A percentile compares a stretch with the other conserved stretches of the same genome.
Evolutionary conservation across 169 alveolate genomes (phyloP).

Genomic region (Neospora caninum): DNA sequence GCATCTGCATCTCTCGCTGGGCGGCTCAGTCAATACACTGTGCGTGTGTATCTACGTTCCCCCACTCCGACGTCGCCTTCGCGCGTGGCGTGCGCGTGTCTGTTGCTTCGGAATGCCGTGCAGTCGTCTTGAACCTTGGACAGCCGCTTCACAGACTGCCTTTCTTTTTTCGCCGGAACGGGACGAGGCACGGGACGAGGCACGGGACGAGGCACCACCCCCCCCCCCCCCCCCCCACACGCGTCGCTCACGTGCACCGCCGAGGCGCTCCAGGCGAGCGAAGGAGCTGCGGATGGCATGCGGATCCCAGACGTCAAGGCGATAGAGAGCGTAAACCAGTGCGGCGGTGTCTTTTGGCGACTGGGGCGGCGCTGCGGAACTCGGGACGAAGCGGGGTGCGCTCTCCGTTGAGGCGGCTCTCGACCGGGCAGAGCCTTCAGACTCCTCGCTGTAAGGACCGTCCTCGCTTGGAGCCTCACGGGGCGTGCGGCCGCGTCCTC

Average conservation of each 20-base stretch:
- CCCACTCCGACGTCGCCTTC: neutral
- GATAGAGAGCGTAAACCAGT: neutral
- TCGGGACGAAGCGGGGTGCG: neutral
- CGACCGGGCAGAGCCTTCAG: neutral
- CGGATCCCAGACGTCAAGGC: conserved; percentile 13
- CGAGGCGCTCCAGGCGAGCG: neutral
- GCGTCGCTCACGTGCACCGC: neutral
- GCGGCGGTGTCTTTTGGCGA: neutral
- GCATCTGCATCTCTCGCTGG: neutral
- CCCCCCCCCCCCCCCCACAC: neutral
- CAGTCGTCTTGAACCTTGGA: no score
- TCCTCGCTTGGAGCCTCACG: no score
- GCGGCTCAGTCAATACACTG: neutral
- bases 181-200: no score
- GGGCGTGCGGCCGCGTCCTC: no score
- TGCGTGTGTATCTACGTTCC: neutral
- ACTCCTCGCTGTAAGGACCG: neutral
- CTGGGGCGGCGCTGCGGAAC: neutral
- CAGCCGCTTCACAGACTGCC: no score
- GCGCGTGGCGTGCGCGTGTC: no score
- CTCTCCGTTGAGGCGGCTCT: neutral
- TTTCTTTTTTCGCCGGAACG: no score
- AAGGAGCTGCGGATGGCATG: neutral
- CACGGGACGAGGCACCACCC: no score
- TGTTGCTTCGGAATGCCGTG: no score